Conservation (phyloP, 2,329 filamentous ascomycete genomes). For the Epichloe baconii region DNA sequence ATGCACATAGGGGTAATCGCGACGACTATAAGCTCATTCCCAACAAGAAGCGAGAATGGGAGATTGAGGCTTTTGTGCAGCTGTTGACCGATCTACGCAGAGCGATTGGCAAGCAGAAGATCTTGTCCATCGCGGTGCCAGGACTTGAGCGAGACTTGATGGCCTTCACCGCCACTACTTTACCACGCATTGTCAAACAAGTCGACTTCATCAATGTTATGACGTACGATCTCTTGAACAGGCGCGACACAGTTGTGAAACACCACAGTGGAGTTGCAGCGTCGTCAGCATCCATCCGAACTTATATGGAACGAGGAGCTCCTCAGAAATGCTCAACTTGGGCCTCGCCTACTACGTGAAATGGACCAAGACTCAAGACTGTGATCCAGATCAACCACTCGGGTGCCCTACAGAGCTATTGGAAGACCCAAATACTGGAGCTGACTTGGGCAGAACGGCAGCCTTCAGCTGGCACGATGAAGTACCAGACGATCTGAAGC, state of each 20-base stretch:
- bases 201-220: slow-evolving; percentile 58
- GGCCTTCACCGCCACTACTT: slow-evolving; percentile 45
- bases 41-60: slow-evolving; percentile 45
- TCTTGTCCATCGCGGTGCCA: slow-evolving; percentile 57
- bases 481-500: slow-evolving; percentile 36
- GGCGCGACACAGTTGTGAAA: slow-evolving; percentile 47
- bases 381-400: slow-evolving; percentile 28
- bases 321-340: slow-evolving; percentile 40
- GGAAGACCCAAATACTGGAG: slow-evolving; percentile 44
- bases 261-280: slow-evolving; percentile 52
- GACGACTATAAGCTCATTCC: slow-evolving; percentile 54
- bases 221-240: slow-evolving; percentile 60
- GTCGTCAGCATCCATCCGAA: slow-evolving; percentile 40
- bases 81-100: slow-evolving; percentile 45
- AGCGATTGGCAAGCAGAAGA: slow-evolving; percentile 41
- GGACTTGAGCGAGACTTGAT: slow-evolving; percentile 53
- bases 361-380: slow-evolving; percentile 42
- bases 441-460: slow-evolving; percentile 43
- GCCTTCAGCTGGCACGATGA: slow-evolving; percentile 48
- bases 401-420: slow-evolving; percentile 42
- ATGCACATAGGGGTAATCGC: slow-evolving; percentile 44
- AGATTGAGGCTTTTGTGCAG: slow-evolving; percentile 50
- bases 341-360: slow-evolving; percentile 57
- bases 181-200: slow-evolving; percentile 42
- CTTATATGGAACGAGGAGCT: slow-evolving; percentile 45